These are phyloP conservation scores for Suillus brevipes DNA, from an alignment of 768 basidiomycete genomes.

Conservation along the genomic window DNA sequence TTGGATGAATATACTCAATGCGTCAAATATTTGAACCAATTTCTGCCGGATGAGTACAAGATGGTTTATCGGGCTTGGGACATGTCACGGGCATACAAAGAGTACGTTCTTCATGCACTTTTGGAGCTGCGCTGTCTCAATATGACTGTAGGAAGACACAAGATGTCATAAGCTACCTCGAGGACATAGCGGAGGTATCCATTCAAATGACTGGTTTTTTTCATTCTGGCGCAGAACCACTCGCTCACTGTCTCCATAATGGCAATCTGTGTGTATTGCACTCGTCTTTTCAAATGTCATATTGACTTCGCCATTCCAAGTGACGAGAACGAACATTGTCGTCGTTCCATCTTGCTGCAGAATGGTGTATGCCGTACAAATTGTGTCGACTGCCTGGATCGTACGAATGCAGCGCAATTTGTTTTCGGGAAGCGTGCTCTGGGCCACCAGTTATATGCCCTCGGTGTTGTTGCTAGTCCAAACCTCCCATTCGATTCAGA, in stretches of 20 bases:
- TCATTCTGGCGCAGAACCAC: conserved; percentile 88
- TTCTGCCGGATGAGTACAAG: conserved; percentile 80
- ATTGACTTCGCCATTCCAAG: neutral
- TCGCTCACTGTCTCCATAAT: conserved; percentile 62
- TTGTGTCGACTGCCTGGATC: conserved; percentile 95
- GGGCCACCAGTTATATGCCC: conserved; percentile 92
- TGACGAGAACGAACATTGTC: conserved; percentile 42
- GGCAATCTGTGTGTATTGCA: conserved; percentile 32
- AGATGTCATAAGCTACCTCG: conserved; percentile 92
- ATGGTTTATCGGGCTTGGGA: conserved; percentile 96
- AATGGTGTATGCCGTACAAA: conserved; percentile 92
- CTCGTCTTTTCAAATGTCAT: neutral
- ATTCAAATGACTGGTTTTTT: conserved; percentile 93
- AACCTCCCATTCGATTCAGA: conserved; percentile 90
- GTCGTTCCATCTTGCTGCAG: conserved; percentile 75
- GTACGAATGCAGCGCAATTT: conserved; percentile 96
- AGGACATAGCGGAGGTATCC: conserved; percentile 92
- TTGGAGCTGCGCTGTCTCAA: conserved; percentile 2
- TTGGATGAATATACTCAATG: conserved; percentile 91
- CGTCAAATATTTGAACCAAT: conserved; percentile 91
- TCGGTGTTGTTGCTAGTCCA: conserved; percentile 85
- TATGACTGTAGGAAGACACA: conserved; percentile 71
- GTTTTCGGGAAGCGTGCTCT: conserved; percentile 94
- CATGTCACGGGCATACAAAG: conserved; percentile 93
- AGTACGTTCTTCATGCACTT: conserved; percentile 48